Evolutionary conservation across 1,139 yeast genomes (phyloP).

Genomic region (Candida sp.): DNA sequence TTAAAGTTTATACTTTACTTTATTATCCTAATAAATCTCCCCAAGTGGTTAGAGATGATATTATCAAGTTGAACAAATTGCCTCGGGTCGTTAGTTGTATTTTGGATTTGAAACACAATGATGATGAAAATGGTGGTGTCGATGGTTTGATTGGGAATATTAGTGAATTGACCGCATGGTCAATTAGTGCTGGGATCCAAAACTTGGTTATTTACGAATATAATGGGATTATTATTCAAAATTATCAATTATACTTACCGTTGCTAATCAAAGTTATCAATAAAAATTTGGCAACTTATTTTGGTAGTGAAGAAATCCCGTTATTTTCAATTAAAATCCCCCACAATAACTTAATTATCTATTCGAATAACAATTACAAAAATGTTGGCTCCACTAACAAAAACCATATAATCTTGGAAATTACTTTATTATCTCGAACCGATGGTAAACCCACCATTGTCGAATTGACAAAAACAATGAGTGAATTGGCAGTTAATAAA

Average conservation of each 20-base stretch:
- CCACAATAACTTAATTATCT: conserved; percentile 49
- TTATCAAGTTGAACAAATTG: conserved; percentile 63
- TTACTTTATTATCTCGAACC: conserved; percentile 64
- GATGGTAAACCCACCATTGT: conserved; percentile 93
- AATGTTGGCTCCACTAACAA: conserved; percentile 11
- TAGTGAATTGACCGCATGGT: conserved; percentile 84
- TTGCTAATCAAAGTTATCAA: conserved; percentile 59
- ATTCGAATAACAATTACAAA: conserved; percentile 28
- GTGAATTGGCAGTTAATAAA: conserved; percentile 63
- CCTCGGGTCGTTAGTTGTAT: conserved; percentile 78
- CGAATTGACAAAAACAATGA: conserved; percentile 82
- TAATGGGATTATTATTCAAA: conserved; percentile 58
- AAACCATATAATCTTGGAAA: conserved; percentile 46
- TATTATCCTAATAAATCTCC: conserved; percentile 86
- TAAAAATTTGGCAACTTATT: conserved; percentile 65
- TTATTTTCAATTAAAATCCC: conserved; percentile 59
- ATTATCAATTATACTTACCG: conserved; percentile 32
- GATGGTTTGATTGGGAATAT: conserved; percentile 78
- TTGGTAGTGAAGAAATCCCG: conserved; percentile 71
- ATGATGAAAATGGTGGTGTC: conserved; percentile 84
- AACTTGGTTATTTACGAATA: conserved; percentile 75
- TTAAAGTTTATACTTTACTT: conserved; percentile 59
- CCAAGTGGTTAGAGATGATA: conserved; percentile 82
- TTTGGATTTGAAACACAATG: conserved; percentile 65
- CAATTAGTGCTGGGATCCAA: conserved; percentile 78